Evolutionary conservation across 345 rosid species (phyloP).

Genomic region (Cardamine resedifolia): DNA sequence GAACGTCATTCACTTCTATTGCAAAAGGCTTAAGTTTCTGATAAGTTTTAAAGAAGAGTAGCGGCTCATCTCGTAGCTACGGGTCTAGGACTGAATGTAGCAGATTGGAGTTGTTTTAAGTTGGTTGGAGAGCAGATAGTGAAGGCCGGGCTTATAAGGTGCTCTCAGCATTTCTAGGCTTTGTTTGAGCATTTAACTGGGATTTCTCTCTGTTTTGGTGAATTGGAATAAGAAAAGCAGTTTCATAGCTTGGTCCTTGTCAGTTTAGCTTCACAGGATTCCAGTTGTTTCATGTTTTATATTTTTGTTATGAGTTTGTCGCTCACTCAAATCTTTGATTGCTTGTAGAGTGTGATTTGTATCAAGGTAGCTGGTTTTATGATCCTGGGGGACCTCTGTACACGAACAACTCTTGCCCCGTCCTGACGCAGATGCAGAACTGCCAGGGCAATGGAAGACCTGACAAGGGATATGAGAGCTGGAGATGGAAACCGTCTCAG

Average conservation of each 20-base stretch:
- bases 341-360: constrained; percentile 75
- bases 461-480: constrained; percentile 86
- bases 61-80: background rate
- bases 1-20: background rate
- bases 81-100: background rate
- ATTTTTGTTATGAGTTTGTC: background rate
- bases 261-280: constrained; percentile 18
- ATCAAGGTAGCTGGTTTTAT: constrained; percentile 80
- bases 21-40: background rate
- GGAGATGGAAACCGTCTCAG: constrained; percentile 90
- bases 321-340: constrained; percentile 15
- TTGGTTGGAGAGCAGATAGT: constrained; percentile 1
- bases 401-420: constrained; percentile 92
- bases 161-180: background rate
- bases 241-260: constrained; percentile 3
- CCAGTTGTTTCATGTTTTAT: background rate
- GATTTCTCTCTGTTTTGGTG: constrained; percentile 10
- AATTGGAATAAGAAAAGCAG: background rate
- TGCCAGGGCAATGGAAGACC: constrained; percentile 99
- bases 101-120: background rate
- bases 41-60: background rate
- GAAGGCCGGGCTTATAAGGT: background rate
- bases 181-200: background rate
- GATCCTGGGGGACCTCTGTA: constrained; percentile 76
- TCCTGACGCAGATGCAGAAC: constrained; percentile 94